Base-by-base conservation (phyloP, 352 stramenopile species). In the Phytophthora pistaciae region DNA sequence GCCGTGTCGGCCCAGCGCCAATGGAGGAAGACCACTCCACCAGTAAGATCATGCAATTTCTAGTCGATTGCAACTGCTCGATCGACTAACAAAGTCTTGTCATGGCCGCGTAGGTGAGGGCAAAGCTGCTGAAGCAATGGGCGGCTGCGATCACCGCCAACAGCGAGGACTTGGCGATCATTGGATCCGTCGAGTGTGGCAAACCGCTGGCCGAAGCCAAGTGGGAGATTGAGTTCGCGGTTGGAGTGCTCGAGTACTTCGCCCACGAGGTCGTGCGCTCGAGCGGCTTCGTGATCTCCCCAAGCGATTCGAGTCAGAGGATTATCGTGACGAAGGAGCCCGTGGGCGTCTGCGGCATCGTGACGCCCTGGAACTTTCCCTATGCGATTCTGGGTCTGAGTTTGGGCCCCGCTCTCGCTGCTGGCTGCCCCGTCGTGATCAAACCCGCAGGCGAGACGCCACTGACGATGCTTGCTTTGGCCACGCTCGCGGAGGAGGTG, bases 301-400 rank as follows among this genome's bases (percentile, higher is more conserved):
- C 77, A 9, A 75, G 74, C 1, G 21, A 72, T 13, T 64, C 63
- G 2, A 80, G 75, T 6, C 80, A 94, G 53, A 80, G 88, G 27
- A 70, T 98, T 25, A 71, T 97, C 21, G 83, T 87, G 0, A 76
- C 90, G 44, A 92, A 91, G 59, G 82, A 99, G 74, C 93, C 97
- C 5, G 91, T 99, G 3, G 98, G 98, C 44, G 95, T 99, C 11
- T 95, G 82, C 60, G 94, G 81, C 21, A 88, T 99, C 38, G 97
- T 99, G 57, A 98, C 96, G 52, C 97, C 96, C 16, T 99, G 97
- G 97, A 99, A 99, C 80, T 99, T 99, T 72, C 97, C 98, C 4
- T 82, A 97, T 33, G 97, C 96, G 4, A 99, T 99, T 96, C 95
- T 99, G 57, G 98, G 96, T 29, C 83, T 98, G 20, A 99, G 99